Evolutionary conservation across 2,329 filamentous ascomycete genomes (phyloP).

Genomic region (Sarocladium brachiariae): DNA sequence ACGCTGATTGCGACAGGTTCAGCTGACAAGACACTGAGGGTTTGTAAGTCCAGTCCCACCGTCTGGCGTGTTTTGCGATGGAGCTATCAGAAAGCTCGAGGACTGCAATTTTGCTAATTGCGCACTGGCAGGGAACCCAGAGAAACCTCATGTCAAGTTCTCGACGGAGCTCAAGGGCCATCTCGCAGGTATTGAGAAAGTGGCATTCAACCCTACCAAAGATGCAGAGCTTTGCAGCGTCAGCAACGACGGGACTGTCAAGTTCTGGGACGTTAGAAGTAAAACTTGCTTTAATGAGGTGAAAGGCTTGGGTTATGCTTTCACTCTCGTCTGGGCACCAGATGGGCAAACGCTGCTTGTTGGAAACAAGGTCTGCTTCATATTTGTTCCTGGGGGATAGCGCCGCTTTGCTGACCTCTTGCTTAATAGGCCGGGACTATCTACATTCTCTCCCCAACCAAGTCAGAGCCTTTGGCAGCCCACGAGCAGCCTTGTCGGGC

Average conservation of each 20-base stretch:
- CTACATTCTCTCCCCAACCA: slow-evolving; percentile 54
- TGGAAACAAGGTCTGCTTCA: slow-evolving; percentile 58
- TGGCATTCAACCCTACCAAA: slow-evolving; percentile 70
- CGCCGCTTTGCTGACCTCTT: slow-evolving; percentile 29
- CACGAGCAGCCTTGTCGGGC: slow-evolving; percentile 58
- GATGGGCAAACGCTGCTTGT: slow-evolving; percentile 64
- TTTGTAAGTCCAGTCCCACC: no score
- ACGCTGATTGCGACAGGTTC: slow-evolving; percentile 78
- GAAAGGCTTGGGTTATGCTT: slow-evolving; percentile 57
- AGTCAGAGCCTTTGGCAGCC: slow-evolving; percentile 46
- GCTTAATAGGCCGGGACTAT: slow-evolving; percentile 46
- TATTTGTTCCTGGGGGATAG: no score
- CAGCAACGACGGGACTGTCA: slow-evolving; percentile 65
- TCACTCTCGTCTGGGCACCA: slow-evolving; percentile 68
- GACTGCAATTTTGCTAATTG: no score
- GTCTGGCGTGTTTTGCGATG: no score
- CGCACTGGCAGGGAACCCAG: slow-evolving; percentile 56
- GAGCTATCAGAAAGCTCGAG: no score
- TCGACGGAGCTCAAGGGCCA: slow-evolving; percentile 71
- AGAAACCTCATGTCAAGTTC: slow-evolving; percentile 64
- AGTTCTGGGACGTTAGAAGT: slow-evolving; percentile 74
- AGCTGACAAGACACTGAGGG: slow-evolving; percentile 61
- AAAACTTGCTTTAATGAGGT: slow-evolving; percentile 66
- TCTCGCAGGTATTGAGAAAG: slow-evolving; percentile 59
- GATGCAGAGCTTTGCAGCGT: slow-evolving; percentile 73